phyloP scores from a whole-genome alignment of 2,329 filamentous ascomycete species.

The Colletotrichum ledebouriae region DNA sequence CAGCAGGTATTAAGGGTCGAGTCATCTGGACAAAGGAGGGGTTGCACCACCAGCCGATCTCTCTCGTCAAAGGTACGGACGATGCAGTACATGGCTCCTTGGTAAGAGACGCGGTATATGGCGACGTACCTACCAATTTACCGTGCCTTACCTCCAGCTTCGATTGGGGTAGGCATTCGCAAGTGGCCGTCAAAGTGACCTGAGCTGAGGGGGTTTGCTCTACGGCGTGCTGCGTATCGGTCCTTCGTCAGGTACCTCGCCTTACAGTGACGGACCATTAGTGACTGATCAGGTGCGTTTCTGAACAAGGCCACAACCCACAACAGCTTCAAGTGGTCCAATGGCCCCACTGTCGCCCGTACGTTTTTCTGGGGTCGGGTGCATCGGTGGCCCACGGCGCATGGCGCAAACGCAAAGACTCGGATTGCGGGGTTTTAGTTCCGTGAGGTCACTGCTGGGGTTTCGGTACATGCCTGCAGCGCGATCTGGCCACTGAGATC shows the following conservation, averaged over 20 bases:
- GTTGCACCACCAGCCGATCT: conserved; percentile 40
- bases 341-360: conserved; percentile 42
- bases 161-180: conserved; percentile 10
- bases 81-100: conserved; percentile 7
- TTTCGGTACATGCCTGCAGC: conserved; percentile 39
- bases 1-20: conserved; percentile 44
- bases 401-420: conserved; percentile 32
- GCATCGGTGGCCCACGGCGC: conserved; percentile 40
- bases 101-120: background rate
- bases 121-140: background rate
- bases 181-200: conserved; percentile 22
- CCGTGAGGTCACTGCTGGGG: conserved; percentile 42
- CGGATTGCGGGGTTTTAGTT: conserved; percentile 47
- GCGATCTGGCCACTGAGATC: conserved; percentile 25
- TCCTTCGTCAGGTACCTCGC: too few species aligned
- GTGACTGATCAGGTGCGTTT: conserved; percentile 41
- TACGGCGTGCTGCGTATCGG: background rate
- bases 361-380: conserved; percentile 48
- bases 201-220: conserved; percentile 21
- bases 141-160: background rate
- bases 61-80: conserved; percentile 15
- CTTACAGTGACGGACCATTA: background rate
- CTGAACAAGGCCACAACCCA: conserved; percentile 41
- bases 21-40: conserved; percentile 42
- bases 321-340: conserved; percentile 42